Base-by-base conservation (phyloP, 345 rosid genomes). In the Gossypioides kirkii region DNA sequence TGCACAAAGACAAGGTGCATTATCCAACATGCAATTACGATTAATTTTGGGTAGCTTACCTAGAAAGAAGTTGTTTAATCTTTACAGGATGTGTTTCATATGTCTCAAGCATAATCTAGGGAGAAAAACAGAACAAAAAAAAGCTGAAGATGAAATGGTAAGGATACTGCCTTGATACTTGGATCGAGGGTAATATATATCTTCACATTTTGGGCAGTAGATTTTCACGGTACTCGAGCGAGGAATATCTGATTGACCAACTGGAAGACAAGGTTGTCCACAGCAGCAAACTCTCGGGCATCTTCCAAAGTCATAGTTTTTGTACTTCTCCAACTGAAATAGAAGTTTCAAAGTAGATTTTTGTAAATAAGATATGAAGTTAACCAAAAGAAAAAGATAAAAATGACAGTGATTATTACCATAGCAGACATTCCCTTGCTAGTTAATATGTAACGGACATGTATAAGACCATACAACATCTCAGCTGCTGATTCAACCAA, bases 131-230 rank as follows among this genome's bases (percentile, higher is more conserved):
- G 0, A 32, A 17, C 4, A 72, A 26, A 5, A 10, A 23, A 25
- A 71, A 43, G 25, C 23, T 4, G 9, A 3, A 71, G 18, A 10
- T 23, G 41, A 43, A 38, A 71, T 42, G 5, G 12, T 23, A 89
- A 89, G 94, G 98, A 92, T 92, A 95, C 99, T 91, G 87, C 99
- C 99, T 87, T 95, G 97, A 80, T 89, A 91, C 80, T 95, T 95
- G 65, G 99, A 95, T 62, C 97, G 93, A 42, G 98, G 99, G 78
- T 95, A 95, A 68, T 92, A 95, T 47, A 91, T 88, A 75, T 95
- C 98, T 82, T 92, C 99, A 78, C 99, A 95, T 77, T 88, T 94
- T 10, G 98, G 98, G 73, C 98, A 94, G 79, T 88, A 94, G 74
- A 94, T 94, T 83, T 94, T 95, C n/a, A 92, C 96, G 2, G 99